Evolutionary conservation across 371 early-diverging fungal species (phyloP).

Genomic region (Aphelidium insulamus): DNA sequence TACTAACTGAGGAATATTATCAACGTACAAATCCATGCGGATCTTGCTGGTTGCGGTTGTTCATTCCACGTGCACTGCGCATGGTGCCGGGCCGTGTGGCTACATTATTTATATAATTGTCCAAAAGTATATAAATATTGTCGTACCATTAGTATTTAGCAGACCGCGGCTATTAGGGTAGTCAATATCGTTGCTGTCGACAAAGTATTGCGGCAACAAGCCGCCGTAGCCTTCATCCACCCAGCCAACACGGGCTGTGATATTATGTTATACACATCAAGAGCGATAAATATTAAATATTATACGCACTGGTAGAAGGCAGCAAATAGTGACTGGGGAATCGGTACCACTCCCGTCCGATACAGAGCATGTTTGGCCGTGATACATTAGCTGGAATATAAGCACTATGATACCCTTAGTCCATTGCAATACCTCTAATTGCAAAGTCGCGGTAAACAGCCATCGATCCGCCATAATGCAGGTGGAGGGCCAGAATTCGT

Average conservation of each 20-base stretch:
- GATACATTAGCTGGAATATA: no score
- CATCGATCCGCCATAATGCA: conserved; percentile 41
- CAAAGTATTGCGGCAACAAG: conserved; percentile 38
- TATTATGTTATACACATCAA: no score
- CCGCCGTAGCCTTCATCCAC: conserved; percentile 35
- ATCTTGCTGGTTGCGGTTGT: conserved; percentile 46
- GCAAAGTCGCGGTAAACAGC: no score
- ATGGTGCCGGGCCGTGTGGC: conserved; percentile 19
- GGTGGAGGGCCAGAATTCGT: conserved; percentile 29
- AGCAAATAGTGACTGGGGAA: conserved; percentile 78
- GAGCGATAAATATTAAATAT: no score
- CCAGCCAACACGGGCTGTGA: conserved; percentile 30
- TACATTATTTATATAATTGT: no score
- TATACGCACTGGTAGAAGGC: conserved; percentile 37
- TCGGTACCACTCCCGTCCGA: conserved; percentile 85
- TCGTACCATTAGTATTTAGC: no score
- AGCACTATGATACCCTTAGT: no score
- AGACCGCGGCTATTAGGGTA: background rate
- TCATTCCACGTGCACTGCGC: conserved; percentile 26
- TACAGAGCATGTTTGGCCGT: conserved; percentile 35
- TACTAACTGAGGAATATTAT: background rate
- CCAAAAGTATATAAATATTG: no score
- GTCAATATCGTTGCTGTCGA: background rate
- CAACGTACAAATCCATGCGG: conserved; percentile 24
- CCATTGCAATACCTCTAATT: no score